A percentile compares a stretch with the other conserved stretches of the same genome.
Evolutionary conservation across 1,284 basidiomycete genomes (phyloP).

Genomic region (Boletus sp.): DNA sequence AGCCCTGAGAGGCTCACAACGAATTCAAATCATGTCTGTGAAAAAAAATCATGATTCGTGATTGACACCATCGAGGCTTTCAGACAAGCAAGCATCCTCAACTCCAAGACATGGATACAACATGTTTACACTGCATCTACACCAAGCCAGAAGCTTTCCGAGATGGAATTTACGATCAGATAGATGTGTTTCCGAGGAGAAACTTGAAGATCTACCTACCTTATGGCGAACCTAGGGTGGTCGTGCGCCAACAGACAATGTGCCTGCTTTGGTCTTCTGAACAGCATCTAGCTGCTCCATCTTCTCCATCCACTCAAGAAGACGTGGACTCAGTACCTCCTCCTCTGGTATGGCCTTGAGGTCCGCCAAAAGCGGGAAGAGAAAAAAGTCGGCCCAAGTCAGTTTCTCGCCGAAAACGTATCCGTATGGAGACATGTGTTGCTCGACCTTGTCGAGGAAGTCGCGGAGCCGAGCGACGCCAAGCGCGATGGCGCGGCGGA

Average conservation of each 20-base stretch:
- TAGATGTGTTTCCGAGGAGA: background rate
- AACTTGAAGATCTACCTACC: background rate
- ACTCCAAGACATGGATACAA: too few relatives aligned
- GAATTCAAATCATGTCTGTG: too few relatives aligned
- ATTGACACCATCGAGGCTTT: too few relatives aligned
- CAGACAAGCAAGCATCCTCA: too few relatives aligned
- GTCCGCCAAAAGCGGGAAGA: slow-evolving; percentile 32
- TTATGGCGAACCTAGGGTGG: slow-evolving; percentile 7
- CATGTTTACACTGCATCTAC: too few relatives aligned
- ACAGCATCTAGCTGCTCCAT: slow-evolving; percentile 31
- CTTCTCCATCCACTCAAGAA: slow-evolving; percentile 26
- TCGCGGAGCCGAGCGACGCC: slow-evolving; percentile 21
- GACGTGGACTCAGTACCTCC: slow-evolving; percentile 22
- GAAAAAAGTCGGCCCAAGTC: slow-evolving; percentile 34
- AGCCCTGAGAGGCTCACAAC: too few relatives aligned
- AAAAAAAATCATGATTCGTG: too few relatives aligned
- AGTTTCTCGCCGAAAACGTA: slow-evolving; percentile 28
- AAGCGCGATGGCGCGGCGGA: slow-evolving; percentile 18
- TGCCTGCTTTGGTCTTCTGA: slow-evolving; percentile 23
- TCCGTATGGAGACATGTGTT: slow-evolving; percentile 25
- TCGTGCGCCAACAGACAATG: slow-evolving; percentile 26
- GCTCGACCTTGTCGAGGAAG: slow-evolving; percentile 22
- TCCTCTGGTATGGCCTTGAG: slow-evolving; percentile 28
- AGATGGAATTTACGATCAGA: background rate
- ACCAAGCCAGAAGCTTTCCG: too few relatives aligned